phyloP scores from a whole-genome alignment of 805 yeast genomes.

The Lipomyces sp. region DNA sequence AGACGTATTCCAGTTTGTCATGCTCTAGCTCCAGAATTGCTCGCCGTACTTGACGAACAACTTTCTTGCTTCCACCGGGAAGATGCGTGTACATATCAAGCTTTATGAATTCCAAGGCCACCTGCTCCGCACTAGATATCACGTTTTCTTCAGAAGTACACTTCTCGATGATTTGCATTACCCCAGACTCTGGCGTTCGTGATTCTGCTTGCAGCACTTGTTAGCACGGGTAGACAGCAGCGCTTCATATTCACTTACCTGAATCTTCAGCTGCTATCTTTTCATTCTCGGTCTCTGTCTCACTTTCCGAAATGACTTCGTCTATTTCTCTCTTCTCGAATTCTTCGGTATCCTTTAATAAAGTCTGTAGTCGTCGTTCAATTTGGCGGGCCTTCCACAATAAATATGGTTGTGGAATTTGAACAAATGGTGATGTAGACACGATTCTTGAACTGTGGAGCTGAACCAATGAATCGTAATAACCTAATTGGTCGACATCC shows the following conservation, averaged over 20 bases:
- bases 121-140: slow-evolving; percentile 6
- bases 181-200: not conserved
- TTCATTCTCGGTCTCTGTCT: slow-evolving; percentile 3
- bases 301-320: slow-evolving; percentile 6
- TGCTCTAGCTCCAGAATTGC: slow-evolving; percentile 30
- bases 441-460: slow-evolving; percentile 58
- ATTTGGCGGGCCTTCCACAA: slow-evolving; percentile 59
- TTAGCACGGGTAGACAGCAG: not conserved
- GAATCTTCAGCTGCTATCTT: not conserved
- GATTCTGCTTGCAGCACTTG: not conserved
- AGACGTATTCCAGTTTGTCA: slow-evolving; percentile 41
- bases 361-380: slow-evolving; percentile 47
- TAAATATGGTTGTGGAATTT: slow-evolving; percentile 70
- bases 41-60: slow-evolving; percentile 20
- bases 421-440: slow-evolving; percentile 85
- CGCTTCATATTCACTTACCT: slow-evolving; percentile 4
- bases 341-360: slow-evolving; percentile 38
- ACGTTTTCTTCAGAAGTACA: not conserved
- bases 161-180: not conserved
- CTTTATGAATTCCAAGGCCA: slow-evolving; percentile 18
- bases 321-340: slow-evolving; percentile 18
- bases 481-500: slow-evolving; percentile 29
- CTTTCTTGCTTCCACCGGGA: slow-evolving; percentile 26
- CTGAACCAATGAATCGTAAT: slow-evolving; percentile 44
- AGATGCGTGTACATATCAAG: slow-evolving; percentile 24